Evolutionary conservation across 225 moss, liverwort and hornwort genomes (phyloP).

Genomic region (Sphagnum tenellum): DNA sequence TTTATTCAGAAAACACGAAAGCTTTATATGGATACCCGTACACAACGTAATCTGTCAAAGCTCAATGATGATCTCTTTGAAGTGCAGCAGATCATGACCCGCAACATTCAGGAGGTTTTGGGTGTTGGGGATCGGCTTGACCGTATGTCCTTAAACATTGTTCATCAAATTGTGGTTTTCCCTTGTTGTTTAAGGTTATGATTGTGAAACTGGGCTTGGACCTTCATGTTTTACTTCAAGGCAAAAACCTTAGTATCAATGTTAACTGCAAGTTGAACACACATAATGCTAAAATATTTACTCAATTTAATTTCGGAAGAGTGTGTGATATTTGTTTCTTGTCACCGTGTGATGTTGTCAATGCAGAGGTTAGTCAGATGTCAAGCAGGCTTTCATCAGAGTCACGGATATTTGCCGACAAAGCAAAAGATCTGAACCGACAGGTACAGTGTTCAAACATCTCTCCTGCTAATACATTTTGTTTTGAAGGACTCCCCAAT

Average conservation of each 20-base stretch:
- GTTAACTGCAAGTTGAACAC: background rate
- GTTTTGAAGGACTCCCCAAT: too few species aligned
- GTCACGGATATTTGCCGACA: slow-evolving; percentile 69
- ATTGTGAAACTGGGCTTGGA: background rate
- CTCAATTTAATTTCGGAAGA: background rate
- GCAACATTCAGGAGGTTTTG: slow-evolving; percentile 65
- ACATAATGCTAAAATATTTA: background rate
- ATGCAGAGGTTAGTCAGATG: slow-evolving; percentile 97
- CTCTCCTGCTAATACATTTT: too few species aligned
- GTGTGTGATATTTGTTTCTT: too few species aligned
- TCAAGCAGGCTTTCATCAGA: slow-evolving; percentile 82
- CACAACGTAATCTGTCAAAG: slow-evolving; percentile 61
- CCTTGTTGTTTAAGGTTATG: background rate
- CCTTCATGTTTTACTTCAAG: background rate
- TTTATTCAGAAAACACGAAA: slow-evolving; percentile 63
- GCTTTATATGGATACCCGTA: slow-evolving; percentile 62
- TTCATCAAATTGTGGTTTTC: background rate
- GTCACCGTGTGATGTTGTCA: slow-evolving; percentile 4
- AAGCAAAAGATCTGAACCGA: slow-evolving; percentile 94
- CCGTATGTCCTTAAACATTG: slow-evolving; percentile 23
- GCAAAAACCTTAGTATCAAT: background rate
- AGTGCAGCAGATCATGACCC: slow-evolving; percentile 69
- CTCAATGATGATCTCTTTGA: slow-evolving; percentile 61
- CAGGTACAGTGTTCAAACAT: slow-evolving; percentile 41
- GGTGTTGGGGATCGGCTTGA: slow-evolving; percentile 61